A percentile compares a stretch with the other conserved stretches of the same genome.
Evolutionary conservation across 148 eudicot genomes (phyloP).

Genomic region (Rhododendron mucronatum): DNA sequence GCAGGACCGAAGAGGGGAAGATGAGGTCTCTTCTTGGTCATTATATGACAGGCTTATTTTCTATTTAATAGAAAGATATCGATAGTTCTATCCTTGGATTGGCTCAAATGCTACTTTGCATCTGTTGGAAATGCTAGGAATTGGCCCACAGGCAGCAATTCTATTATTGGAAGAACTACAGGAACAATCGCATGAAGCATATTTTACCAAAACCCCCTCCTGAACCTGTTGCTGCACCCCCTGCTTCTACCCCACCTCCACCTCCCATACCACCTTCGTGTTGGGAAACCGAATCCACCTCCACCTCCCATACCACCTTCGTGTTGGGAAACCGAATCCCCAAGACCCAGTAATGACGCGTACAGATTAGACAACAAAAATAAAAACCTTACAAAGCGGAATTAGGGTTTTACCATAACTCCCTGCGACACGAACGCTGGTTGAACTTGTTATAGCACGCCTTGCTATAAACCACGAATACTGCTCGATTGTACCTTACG

Average conservation of each 20-base stretch:
- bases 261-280: conserved; percentile 45
- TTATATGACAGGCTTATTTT: neutral
- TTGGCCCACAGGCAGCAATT: conserved; percentile 94
- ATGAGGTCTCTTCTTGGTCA: neutral
- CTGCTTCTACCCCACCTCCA: conserved; percentile 43
- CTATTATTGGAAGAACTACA: conserved; percentile 89
- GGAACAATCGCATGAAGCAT: conserved; percentile 91
- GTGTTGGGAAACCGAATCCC: no score
- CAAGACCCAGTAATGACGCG: no score
- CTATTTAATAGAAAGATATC: neutral
- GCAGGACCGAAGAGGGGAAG: neutral
- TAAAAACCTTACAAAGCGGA: no score
- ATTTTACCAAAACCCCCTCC: conserved; percentile 87
- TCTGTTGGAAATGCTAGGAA: conserved; percentile 46
- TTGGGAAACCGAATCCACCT: no score
- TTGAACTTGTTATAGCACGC: no score
- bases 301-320: no score
- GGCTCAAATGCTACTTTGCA: conserved; percentile 9
- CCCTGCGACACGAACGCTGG: no score
- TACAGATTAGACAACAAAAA: no score
- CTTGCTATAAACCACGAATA: no score
- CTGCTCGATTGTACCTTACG: no score
- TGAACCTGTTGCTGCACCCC: conserved; percentile 51
- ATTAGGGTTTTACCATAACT: no score
- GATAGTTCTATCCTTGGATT: neutral